Evolutionary conservation across 2,329 filamentous ascomycete genomes (phyloP).

Genomic region (Botryosphaeria agaves): DNA sequence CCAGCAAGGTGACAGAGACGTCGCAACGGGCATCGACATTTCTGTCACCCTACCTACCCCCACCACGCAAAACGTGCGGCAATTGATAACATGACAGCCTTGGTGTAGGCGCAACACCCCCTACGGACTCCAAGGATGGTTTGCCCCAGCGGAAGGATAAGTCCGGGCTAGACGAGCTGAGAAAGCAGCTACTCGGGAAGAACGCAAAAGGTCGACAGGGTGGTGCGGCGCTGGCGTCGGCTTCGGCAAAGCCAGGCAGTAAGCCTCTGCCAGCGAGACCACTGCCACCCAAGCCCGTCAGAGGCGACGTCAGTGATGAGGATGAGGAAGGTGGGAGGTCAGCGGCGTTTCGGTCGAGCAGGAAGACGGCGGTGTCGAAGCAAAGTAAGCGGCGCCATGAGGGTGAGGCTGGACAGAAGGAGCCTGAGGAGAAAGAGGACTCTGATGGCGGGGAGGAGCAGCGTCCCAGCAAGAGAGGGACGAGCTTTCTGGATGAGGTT

Average conservation of each 20-base stretch:
- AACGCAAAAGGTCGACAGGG: constrained; percentile 17
- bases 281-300: constrained; percentile 4
- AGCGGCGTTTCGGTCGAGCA: constrained; percentile 16
- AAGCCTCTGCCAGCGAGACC: constrained; percentile 3
- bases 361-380: constrained; percentile 9
- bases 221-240: constrained; percentile 4
- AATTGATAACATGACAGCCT: constrained; percentile 11
- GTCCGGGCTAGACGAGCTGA: constrained; percentile 23
- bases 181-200: constrained; percentile 24
- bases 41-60: too few species aligned
- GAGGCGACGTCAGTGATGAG: constrained; percentile 15
- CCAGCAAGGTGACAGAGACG: constrained; percentile 2
- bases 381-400: too few species aligned
- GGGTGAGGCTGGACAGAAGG: too few species aligned
- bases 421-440: constrained; percentile 7
- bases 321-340: constrained; percentile 20
- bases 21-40: too few species aligned
- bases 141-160: constrained; percentile 17
- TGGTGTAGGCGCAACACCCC: constrained; percentile 19
- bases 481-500: constrained; percentile 38
- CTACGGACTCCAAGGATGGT: constrained; percentile 18
- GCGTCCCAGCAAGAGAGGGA: too few species aligned
- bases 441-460: constrained; percentile 23
- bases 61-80: neutral
- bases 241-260: constrained; percentile 2